Evolutionary conservation across 345 rosid species (phyloP).

Genomic region (Bretschneidera sinensis): DNA sequence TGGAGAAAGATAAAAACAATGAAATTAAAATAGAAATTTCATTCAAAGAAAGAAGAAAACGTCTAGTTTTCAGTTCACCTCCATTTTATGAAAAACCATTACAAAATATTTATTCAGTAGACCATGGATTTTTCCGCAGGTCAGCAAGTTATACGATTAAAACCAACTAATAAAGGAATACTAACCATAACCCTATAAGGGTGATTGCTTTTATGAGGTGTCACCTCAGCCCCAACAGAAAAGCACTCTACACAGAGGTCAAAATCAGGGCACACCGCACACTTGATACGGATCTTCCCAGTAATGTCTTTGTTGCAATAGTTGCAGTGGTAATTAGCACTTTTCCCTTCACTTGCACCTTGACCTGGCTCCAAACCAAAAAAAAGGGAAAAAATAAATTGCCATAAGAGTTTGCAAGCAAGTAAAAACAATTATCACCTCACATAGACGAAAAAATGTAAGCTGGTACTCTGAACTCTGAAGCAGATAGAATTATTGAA

Average conservation of each 20-base stretch:
- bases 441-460: not conserved
- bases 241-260: conserved; percentile 96
- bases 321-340: conserved; percentile 82
- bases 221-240: conserved; percentile 90
- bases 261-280: conserved; percentile 92
- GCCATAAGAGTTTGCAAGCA: conserved; percentile 1
- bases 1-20: too few relatives aligned
- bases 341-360: conserved; percentile 77
- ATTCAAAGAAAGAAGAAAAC: not conserved
- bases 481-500: too few relatives aligned
- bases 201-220: conserved; percentile 84
- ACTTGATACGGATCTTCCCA: conserved; percentile 85
- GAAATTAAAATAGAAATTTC: too few relatives aligned
- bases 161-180: too few relatives aligned
- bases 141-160: too few relatives aligned
- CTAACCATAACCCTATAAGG: conserved; percentile 93
- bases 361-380: conserved; percentile 47
- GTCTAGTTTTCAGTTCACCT: not conserved
- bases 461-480: too few relatives aligned
- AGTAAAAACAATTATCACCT: not conserved
- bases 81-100: not conserved
- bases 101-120: not conserved
- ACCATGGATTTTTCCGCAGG: too few relatives aligned
- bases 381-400: not conserved
- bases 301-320: conserved; percentile 95